Base-by-base conservation (phyloP, 2,329 filamentous ascomycete genomes). In the Monosporascus ibericus region DNA sequence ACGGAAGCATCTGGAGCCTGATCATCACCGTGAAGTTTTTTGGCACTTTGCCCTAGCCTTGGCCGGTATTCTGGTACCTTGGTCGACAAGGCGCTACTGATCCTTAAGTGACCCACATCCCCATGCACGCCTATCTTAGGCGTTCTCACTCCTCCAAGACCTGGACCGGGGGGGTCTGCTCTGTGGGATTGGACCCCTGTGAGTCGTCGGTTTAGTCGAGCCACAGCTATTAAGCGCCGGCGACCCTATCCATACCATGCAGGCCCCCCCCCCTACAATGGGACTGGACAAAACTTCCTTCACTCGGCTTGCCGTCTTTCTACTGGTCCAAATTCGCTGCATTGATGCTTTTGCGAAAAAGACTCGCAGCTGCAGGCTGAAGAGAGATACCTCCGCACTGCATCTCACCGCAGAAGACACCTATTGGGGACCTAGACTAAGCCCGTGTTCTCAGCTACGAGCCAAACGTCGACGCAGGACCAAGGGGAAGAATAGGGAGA, bases 141-240 rank as follows among this genome's bases (percentile, higher is more conserved):
- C 30, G 57, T 55, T 56, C 58, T 57, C 53, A 50, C 51, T 52
- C 34, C 40, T 27, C 44, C 38, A 48, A 50, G 50, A 50, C 52
- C 51, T 54, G 42, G 50, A 54, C 53, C 47, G 51, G 53, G 52
- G 52, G 52, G 36, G 48, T 30, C 22, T 18, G 30, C 53, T 53
- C 58, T 54, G 56, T 60, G 52, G 50, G 55, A 58, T 58, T 55
- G 50, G 34, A 15, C 51, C 53, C 53, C 58, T 69, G 62, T 70
- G 65, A 70, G 65, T 72, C 65, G 72, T 64, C 66, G 63, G 67
- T 65, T 65, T 68, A 72, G 70, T 71, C 67, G 70, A 73, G 67
- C 64, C 71, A 65, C 68, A 60, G 66, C 65, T 66, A 64, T 70
- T 82, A 82, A 82, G 79, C 79, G 79, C 79, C 73, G 75, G 68